These are phyloP conservation scores for Yamadazyma akitaensis DNA, from an alignment of 805 yeast species.

Conservation along the genomic window DNA sequence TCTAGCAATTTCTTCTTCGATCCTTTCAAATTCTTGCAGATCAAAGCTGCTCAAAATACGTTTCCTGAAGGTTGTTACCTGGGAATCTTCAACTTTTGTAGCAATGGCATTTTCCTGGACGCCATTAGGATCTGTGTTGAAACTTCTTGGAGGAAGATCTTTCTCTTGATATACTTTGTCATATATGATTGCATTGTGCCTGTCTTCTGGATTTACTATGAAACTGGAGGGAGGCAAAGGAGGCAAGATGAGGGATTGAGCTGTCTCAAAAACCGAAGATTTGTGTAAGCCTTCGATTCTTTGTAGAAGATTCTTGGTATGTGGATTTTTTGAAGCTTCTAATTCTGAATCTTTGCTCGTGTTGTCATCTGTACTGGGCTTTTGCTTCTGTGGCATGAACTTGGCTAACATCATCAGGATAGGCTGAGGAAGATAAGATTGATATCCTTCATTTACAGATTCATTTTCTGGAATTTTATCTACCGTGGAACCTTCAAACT, in stretches of 20 bases:
- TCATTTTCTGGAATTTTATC: slow-evolving; percentile 15
- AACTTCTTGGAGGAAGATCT: slow-evolving; percentile 11
- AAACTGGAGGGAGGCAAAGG: slow-evolving; percentile 72
- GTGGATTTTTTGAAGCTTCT: slow-evolving; percentile 10
- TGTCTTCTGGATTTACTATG: slow-evolving; percentile 60
- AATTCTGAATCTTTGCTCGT: slow-evolving; percentile 12
- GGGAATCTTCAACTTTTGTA: neutral
- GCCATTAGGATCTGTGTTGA: neutral
- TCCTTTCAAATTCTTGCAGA: slow-evolving; percentile 36
- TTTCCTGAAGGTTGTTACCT: slow-evolving; percentile 10
- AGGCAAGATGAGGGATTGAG: slow-evolving; percentile 71
- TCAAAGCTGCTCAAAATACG: slow-evolving; percentile 25
- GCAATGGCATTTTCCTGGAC: neutral
- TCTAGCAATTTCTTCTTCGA: slow-evolving; percentile 82
- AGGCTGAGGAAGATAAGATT: slow-evolving; percentile 18
- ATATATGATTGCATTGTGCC: slow-evolving; percentile 73
- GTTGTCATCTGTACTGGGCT: slow-evolving; percentile 8
- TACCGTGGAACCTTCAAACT: slow-evolving; percentile 9
- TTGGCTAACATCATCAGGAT: slow-evolving; percentile 38
- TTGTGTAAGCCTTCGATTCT: slow-evolving; percentile 46
- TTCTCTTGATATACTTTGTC: slow-evolving; percentile 61
- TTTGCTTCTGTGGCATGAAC: slow-evolving; percentile 42
- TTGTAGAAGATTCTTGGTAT: slow-evolving; percentile 14
- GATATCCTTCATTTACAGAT: slow-evolving; percentile 8
- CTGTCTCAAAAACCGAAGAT: slow-evolving; percentile 75